Evolutionary conservation across 2,329 filamentous ascomycete species (phyloP).

Genomic region (Claviceps lovelessii): DNA sequence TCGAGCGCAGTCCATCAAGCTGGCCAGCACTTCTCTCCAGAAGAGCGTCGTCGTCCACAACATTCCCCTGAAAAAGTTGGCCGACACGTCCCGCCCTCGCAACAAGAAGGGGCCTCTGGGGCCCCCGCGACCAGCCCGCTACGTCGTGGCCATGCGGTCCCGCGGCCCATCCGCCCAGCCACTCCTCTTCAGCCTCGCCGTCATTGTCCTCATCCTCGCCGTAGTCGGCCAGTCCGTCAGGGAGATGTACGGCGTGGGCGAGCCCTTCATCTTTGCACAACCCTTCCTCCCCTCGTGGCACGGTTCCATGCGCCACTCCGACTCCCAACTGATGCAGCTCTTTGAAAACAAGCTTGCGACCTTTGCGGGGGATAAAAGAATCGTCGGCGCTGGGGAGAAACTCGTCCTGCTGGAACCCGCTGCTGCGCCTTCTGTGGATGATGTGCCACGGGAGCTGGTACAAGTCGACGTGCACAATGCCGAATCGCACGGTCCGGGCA

Average conservation of each 20-base stretch:
- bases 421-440: background rate
- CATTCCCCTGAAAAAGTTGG: slow-evolving; percentile 47
- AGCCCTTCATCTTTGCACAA: slow-evolving; percentile 41
- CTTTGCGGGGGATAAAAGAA: slow-evolving; percentile 22
- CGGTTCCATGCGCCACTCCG: slow-evolving; percentile 15
- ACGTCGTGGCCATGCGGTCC: slow-evolving; percentile 51
- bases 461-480: slow-evolving; percentile 32
- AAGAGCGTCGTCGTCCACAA: slow-evolving; percentile 70
- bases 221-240: slow-evolving; percentile 49
- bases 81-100: slow-evolving; percentile 20
- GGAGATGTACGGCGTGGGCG: slow-evolving; percentile 45
- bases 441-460: slow-evolving; percentile 12
- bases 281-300: slow-evolving; percentile 38
- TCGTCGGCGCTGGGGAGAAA: slow-evolving; percentile 21
- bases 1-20: slow-evolving; percentile 39
- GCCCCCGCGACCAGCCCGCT: slow-evolving; percentile 44
- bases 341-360: slow-evolving; percentile 22
- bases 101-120: slow-evolving; percentile 27
- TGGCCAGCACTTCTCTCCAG: slow-evolving; percentile 69
- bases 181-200: slow-evolving; percentile 37
- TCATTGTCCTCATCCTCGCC: slow-evolving; percentile 46
- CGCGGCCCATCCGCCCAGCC: slow-evolving; percentile 34
- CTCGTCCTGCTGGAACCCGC: slow-evolving; percentile 22
- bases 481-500: slow-evolving; percentile 36
- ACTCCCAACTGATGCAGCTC: slow-evolving; percentile 13